phyloP scores from a whole-genome alignment of 495 filamentous ascomycete species.

The Saxophila tyrrhenica region DNA sequence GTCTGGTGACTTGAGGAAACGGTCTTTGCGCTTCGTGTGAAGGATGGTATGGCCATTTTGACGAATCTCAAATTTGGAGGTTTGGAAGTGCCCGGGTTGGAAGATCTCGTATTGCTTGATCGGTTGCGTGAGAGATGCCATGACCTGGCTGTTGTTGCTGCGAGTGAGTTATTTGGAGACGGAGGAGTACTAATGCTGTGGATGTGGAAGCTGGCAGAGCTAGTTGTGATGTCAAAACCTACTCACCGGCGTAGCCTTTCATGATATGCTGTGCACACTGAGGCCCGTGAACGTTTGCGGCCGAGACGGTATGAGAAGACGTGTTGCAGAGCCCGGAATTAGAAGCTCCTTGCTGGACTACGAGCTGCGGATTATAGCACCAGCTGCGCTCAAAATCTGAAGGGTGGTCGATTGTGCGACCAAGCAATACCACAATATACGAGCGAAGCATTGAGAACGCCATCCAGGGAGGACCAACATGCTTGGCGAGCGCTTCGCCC shows the following conservation, averaged over 20 bases:
- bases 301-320: no score
- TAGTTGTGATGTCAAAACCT: no score
- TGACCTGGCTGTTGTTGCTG: neutral
- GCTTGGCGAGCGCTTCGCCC: neutral
- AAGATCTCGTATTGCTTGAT: neutral
- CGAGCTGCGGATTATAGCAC: no score
- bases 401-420: neutral
- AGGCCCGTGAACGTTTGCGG: no score
- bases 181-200: neutral
- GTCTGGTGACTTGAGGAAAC: neutral
- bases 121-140: neutral
- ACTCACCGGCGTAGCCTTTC: no score
- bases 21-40: neutral
- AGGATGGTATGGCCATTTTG: neutral
- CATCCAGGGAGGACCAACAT: no score
- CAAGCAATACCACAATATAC: neutral
- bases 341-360: no score
- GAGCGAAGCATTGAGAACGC: neutral
- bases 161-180: neutral
- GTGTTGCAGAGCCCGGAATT: neutral
- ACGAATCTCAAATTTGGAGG: neutral
- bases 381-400: neutral
- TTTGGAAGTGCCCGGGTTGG: neutral
- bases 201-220: neutral
- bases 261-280: no score